Percentiles rank a stretch among this genome's conserved stretches.
Evolutionary conservation across 306 rosid species (phyloP).

Genomic region (Citrullus mucosospermus): DNA sequence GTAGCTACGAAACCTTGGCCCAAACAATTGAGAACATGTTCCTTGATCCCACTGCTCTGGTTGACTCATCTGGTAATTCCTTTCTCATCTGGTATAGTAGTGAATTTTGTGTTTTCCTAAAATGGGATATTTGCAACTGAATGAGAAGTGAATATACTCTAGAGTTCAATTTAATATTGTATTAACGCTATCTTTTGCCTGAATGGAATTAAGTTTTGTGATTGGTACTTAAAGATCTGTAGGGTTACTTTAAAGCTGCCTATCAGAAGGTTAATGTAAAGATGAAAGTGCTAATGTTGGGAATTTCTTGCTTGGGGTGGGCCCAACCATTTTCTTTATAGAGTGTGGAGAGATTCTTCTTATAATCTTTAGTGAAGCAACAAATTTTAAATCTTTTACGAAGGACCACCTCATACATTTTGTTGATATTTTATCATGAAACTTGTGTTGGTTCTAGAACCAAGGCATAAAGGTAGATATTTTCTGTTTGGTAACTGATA

Average conservation of each 20-base stretch:
- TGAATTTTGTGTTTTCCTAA: not conserved
- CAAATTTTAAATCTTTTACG: not conserved
- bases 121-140: not conserved
- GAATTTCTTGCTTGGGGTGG: not conserved
- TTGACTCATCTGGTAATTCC: constrained; percentile 37
- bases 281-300: not conserved
- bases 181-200: not conserved
- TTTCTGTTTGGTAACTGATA: not conserved
- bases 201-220: not conserved
- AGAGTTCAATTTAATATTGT: not conserved
- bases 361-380: not conserved
- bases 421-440: not conserved
- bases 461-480: not conserved
- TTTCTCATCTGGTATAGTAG: not conserved
- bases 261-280: not conserved
- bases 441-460: not conserved
- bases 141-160: not conserved
- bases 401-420: not conserved
- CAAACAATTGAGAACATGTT: constrained; percentile 76
- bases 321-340: not conserved
- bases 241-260: not conserved
- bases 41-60: constrained; percentile 31
- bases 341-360: not conserved
- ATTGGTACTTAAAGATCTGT: not conserved
- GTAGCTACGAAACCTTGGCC: constrained; percentile 61